Conservation (phyloP, 2,329 filamentous ascomycete species). For the Keithomyces neogunnii region DNA sequence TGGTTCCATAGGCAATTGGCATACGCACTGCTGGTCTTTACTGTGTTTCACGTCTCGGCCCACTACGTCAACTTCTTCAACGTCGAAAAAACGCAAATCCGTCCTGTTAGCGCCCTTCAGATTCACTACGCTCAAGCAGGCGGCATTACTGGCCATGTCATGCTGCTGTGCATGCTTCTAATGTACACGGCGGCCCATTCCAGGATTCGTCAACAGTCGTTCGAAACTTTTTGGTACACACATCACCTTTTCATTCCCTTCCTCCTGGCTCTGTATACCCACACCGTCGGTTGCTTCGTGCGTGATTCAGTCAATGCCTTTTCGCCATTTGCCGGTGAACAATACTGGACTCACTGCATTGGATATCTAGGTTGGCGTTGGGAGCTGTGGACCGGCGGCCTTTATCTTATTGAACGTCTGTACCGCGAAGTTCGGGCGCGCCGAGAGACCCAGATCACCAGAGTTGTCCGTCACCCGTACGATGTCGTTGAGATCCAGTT, state of each 20-base stretch:
- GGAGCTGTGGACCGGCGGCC: conserved; percentile 77
- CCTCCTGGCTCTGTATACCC: conserved; percentile 85
- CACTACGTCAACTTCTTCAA: conserved; percentile 99
- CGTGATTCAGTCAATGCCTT: conserved; percentile 64
- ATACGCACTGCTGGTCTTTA: conserved; percentile 80
- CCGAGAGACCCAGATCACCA: conserved; percentile 79
- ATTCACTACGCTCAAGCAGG: conserved; percentile 88
- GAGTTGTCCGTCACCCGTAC: conserved; percentile 92
- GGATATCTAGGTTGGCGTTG: conserved; percentile 96
- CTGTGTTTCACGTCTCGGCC: conserved; percentile 62
- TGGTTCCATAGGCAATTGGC: conserved; percentile 97
- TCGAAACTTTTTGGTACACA: conserved; percentile 98
- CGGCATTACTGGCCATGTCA: conserved; percentile 91
- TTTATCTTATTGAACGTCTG: conserved; percentile 82
- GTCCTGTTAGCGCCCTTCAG: conserved; percentile 70
- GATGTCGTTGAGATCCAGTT: conserved; percentile 98
- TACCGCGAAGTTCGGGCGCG: conserved; percentile 85
- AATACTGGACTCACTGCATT: conserved; percentile 88
- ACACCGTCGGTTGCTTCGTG: conserved; percentile 94
- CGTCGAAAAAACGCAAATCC: conserved; percentile 76
- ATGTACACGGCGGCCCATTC: conserved; percentile 96
- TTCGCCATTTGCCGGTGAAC: conserved; percentile 74
- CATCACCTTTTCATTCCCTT: conserved; percentile 99
- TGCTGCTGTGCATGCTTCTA: conserved; percentile 97
- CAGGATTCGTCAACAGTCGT: conserved; percentile 92